Evolutionary conservation across 148 eudicot genomes (phyloP).

Genomic region (Rhododendron mucronatum): DNA sequence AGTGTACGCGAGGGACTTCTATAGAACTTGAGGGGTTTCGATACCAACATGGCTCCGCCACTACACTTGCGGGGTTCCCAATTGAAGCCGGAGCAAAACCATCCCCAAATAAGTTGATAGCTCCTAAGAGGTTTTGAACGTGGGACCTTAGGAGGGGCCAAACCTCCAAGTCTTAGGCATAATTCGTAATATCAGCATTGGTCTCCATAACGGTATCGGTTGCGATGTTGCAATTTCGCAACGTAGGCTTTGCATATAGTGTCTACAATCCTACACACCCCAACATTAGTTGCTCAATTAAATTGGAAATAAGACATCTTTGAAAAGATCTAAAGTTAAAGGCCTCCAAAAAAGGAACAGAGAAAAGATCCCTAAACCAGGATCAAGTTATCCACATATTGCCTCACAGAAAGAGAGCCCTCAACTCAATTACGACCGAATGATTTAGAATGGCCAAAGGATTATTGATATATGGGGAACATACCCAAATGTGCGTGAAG

Average conservation of each 20-base stretch:
- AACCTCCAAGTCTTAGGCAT: no score
- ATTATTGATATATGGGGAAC: background rate
- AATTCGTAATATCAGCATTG: no score
- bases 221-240: background rate
- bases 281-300: background rate
- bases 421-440: background rate
- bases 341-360: background rate
- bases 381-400: background rate
- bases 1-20: no score
- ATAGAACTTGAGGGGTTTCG: no score
- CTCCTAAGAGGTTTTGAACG: no score
- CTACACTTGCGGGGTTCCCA: no score
- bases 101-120: no score
- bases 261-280: background rate
- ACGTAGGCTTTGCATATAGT: background rate
- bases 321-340: background rate
- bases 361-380: background rate
- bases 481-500: background rate
- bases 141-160: no score
- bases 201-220: no score
- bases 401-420: background rate
- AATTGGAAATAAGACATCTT: background rate
- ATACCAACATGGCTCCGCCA: no score
- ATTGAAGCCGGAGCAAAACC: no score
- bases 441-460: background rate